Evolutionary conservation across 108 stramenopile genomes (phyloP).

Genomic region (Fragilaria crotonensis): DNA sequence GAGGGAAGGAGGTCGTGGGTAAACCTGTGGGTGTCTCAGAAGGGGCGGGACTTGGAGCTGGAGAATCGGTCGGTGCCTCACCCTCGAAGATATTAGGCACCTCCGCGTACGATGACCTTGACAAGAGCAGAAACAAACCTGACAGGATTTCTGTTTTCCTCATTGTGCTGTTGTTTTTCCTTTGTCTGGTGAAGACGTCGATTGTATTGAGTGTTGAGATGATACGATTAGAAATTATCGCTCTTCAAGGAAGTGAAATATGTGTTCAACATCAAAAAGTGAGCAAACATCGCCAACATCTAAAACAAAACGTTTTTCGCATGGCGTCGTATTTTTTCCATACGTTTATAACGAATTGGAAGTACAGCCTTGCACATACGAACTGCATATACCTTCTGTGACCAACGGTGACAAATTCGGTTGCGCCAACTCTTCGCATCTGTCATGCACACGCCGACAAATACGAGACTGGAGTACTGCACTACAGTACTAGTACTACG

Average conservation of each 20-base stretch:
- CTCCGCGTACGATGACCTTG: neutral
- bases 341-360: neutral
- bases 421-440: no score
- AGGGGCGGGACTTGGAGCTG: neutral
- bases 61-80: neutral
- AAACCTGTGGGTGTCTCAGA: neutral
- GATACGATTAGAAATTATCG: neutral
- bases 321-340: no score
- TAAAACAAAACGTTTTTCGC: neutral
- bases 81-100: neutral
- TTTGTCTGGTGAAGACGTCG: neutral
- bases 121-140: neutral
- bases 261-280: no score
- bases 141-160: neutral
- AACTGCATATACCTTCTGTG: no score
- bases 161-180: neutral
- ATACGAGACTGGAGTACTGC: no score
- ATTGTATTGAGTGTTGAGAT: neutral
- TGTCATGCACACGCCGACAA: no score
- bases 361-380: neutral
- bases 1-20: neutral
- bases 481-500: no score
- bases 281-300: no score
- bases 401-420: no score
- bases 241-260: no score